Percentiles rank a stretch among this genome's conserved stretches.
These are phyloP conservation scores for Apiosordaria backusii DNA, from an alignment of 495 filamentous ascomycete genomes.

Conservation along the genomic window DNA sequence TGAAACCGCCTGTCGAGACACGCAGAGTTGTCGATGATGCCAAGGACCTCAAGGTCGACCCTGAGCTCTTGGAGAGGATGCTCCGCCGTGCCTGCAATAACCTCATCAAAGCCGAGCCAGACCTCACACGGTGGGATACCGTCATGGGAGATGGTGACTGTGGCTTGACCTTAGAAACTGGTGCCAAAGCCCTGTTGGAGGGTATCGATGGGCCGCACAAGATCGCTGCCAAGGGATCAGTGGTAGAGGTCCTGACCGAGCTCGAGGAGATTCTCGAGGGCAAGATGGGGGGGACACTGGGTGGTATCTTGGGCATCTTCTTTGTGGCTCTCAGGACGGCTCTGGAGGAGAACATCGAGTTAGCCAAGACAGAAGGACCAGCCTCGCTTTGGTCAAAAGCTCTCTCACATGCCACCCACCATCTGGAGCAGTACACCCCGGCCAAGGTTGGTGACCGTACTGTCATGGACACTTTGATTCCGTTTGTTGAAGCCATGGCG, in stretches of 20 bases:
- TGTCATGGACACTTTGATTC: constrained; percentile 58
- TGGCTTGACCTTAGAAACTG: constrained; percentile 56
- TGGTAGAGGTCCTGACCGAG: constrained; percentile 50
- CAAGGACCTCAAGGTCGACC: constrained; percentile 43
- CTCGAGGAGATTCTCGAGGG: constrained; percentile 55
- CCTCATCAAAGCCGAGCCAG: constrained; percentile 53
- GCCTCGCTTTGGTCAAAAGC: constrained; percentile 39
- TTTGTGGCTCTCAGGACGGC: constrained; percentile 54
- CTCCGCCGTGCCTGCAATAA: constrained; percentile 49
- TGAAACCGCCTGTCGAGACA: constrained; percentile 34
- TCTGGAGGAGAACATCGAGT: constrained; percentile 38
- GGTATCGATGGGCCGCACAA: constrained; percentile 32
- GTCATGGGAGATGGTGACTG: constrained; percentile 66
- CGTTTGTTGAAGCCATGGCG: constrained; percentile 51
- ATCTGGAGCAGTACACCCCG: constrained; percentile 46
- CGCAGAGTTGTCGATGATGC: constrained; percentile 34
- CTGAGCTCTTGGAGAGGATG: constrained; percentile 44
- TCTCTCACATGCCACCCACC: constrained; percentile 37
- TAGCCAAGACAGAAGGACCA: constrained; percentile 28
- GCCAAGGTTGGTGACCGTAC: constrained; percentile 50
- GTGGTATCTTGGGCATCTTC: constrained; percentile 58
- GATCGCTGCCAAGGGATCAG: constrained; percentile 41
- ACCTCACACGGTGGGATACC: constrained; percentile 59
- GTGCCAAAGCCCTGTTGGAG: constrained; percentile 40
- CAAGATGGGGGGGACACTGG: constrained; percentile 59